phyloP scores from a whole-genome alignment of 2,329 filamentous ascomycete genomes.

The Elsinoe necatrix region DNA sequence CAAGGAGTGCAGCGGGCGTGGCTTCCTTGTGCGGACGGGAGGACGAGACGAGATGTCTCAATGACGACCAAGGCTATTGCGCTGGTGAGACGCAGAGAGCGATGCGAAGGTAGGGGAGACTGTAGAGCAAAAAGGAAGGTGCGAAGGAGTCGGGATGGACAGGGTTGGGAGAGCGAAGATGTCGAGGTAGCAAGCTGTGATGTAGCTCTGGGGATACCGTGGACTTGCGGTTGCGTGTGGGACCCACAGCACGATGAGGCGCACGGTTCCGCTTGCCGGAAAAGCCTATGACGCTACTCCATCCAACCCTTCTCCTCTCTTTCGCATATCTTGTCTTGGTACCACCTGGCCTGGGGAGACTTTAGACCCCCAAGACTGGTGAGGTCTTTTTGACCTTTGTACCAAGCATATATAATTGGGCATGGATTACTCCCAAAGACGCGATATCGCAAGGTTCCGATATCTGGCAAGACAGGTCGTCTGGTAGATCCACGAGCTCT shows the following conservation, averaged over 20 bases:
- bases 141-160: constrained; percentile 16
- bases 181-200: constrained; percentile 10
- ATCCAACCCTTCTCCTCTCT: background rate
- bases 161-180: constrained; percentile 14
- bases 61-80: background rate
- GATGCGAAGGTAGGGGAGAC: constrained; percentile 17
- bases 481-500: constrained; percentile 2
- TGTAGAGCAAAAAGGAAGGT: constrained; percentile 14
- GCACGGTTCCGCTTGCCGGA: background rate
- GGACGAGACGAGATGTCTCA: constrained; percentile 16
- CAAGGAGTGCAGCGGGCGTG: constrained; percentile 18
- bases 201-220: constrained; percentile 14
- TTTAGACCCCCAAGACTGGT: background rate
- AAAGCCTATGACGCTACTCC: background rate
- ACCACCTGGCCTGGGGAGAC: background rate
- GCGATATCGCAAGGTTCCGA: background rate
- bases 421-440: background rate
- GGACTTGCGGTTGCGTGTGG: constrained; percentile 14
- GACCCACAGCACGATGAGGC: background rate
- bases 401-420: background rate
- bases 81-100: constrained; percentile 14
- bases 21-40: constrained; percentile 16
- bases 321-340: background rate
- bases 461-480: background rate
- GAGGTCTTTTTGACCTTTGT: background rate